Conservation (phyloP, 805 yeast species). For the Barnettozyma wickerhamii region DNA sequence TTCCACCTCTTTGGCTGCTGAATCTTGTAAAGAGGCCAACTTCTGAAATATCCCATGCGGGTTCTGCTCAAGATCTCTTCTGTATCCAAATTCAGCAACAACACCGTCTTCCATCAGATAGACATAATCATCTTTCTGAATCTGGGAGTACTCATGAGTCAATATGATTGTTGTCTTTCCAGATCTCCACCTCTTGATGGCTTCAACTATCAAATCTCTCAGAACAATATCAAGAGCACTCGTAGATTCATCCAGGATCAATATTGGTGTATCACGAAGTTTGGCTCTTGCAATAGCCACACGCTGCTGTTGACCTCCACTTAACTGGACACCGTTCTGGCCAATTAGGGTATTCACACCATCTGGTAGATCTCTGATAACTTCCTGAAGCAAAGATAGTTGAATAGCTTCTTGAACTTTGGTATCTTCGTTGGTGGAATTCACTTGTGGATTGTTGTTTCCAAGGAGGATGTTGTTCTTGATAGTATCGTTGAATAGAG, state of each 20-base stretch:
- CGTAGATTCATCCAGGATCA: conserved; percentile 81
- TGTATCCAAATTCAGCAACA: conserved; percentile 42
- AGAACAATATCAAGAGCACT: conserved; percentile 69
- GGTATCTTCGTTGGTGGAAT: conserved; percentile 9
- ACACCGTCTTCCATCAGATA: conserved; percentile 56
- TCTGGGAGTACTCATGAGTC: conserved; percentile 70
- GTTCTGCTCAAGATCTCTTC: conserved; percentile 27
- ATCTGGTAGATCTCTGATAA: conserved; percentile 44
- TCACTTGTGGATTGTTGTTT: conserved; percentile 5
- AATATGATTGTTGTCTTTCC: conserved; percentile 74
- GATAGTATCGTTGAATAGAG: conserved; percentile 60
- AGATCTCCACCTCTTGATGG: conserved; percentile 54
- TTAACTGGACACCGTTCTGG: conserved; percentile 43
- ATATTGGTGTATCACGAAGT: conserved; percentile 64
- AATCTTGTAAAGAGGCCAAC: conserved; percentile 17
- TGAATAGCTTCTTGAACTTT: conserved; percentile 41
- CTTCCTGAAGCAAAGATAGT: conserved; percentile 47
- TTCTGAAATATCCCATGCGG: conserved; percentile 15
- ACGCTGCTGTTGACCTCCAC: conserved; percentile 92
- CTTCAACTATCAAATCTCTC: conserved; percentile 41
- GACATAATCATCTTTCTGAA: conserved; percentile 53
- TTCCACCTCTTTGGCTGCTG: conserved; percentile 2
- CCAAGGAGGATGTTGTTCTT: conserved; percentile 62
- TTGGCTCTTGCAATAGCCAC: conserved; percentile 82
- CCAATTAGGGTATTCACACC: conserved; percentile 55